Evolutionary conservation across 208 protist genomes (phyloP).

Genomic region (Acanthamoeba sp.): DNA sequence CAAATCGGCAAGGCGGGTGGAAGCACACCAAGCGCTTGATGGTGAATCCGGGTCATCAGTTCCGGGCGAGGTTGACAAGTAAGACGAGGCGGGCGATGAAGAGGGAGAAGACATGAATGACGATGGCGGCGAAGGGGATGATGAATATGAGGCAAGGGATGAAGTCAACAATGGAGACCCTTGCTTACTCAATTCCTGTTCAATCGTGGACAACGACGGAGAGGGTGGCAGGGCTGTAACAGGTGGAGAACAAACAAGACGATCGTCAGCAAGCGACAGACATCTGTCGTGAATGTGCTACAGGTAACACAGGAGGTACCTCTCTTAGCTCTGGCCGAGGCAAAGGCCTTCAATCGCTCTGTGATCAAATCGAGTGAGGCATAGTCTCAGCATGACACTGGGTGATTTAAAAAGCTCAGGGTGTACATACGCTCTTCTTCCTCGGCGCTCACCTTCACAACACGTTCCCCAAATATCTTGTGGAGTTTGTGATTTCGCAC

Average conservation of each 20-base stretch:
- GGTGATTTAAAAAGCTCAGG: too few species aligned
- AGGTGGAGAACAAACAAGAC: background rate
- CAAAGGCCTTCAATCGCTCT: conserved; percentile 12
- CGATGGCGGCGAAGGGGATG: background rate
- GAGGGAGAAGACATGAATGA: background rate
- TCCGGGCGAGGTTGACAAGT: background rate
- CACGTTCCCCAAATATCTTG: conserved; percentile 53
- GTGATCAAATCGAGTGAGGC: background rate
- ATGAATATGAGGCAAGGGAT: background rate
- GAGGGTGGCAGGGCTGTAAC: too few species aligned
- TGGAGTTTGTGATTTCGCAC: conserved; percentile 8
- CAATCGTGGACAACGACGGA: background rate
- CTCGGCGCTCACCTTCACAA: conserved; percentile 20
- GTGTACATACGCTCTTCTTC: conserved; percentile 26
- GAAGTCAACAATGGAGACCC: background rate
- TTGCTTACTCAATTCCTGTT: background rate
- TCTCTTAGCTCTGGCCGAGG: background rate
- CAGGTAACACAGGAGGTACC: too few species aligned
- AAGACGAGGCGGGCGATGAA: background rate
- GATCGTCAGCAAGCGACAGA: background rate
- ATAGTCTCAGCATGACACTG: too few species aligned
- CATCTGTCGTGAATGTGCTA: too few species aligned
- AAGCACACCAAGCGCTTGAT: too few species aligned
- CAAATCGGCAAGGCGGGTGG: too few species aligned
- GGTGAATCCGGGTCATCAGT: too few species aligned